Evolutionary conservation across 2,329 filamentous ascomycete species (phyloP).

Genomic region (Cordyceps fumosorosea): DNA sequence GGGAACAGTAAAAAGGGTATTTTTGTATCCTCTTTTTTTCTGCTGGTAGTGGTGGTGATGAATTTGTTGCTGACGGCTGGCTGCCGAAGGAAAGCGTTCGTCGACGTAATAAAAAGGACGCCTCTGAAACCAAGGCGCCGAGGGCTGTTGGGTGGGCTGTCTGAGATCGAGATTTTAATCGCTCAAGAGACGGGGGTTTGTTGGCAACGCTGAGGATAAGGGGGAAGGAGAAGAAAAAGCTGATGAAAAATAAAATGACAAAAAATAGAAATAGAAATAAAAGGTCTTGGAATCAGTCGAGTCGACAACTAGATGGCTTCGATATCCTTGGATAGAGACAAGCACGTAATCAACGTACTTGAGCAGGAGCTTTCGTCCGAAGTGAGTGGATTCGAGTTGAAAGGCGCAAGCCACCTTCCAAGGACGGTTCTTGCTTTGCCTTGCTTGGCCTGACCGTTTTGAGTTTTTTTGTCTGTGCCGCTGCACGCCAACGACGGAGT

Average conservation of each 20-base stretch:
- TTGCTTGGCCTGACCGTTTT: neutral
- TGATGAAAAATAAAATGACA: neutral
- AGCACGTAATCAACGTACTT: neutral
- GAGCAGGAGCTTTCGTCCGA: neutral
- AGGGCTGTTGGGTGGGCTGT: neutral
- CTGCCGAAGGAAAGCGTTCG: neutral
- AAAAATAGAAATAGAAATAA: neutral
- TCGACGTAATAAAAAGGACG: neutral
- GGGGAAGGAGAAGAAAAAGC: neutral
- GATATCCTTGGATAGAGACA: neutral
- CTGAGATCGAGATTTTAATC: slow-evolving; percentile 1
- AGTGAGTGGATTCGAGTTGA: neutral
- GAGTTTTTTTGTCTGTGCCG: neutral
- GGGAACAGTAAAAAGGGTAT: neutral
- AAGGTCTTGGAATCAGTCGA: neutral
- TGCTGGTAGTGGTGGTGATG: neutral
- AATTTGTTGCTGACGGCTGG: neutral
- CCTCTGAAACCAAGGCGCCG: neutral
- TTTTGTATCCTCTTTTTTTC: neutral
- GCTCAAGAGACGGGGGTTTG: neutral
- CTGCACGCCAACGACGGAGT: too few species aligned
- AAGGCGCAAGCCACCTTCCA: neutral
- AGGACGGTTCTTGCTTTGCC: neutral
- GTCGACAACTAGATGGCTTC: neutral
- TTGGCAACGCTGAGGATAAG: neutral